Percentiles rank a stretch among this genome's conserved stretches.
phyloP scores from a whole-genome alignment of 148 eudicot species.

The Rhododendron simsii region DNA sequence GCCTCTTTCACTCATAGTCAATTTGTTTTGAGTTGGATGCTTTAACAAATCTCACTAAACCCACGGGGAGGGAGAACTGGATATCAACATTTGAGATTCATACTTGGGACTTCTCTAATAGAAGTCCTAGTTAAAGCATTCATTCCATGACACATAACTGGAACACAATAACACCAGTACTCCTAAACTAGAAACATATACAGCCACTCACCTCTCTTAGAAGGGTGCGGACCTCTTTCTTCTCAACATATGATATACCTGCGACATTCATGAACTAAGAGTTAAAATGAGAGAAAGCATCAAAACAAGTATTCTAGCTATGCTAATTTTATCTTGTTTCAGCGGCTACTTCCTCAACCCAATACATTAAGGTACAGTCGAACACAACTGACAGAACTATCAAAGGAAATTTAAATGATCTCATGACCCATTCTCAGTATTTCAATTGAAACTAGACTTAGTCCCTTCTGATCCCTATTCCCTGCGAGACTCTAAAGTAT shows the following conservation, averaged over 20 bases:
- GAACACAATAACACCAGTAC: background rate
- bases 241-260: conserved; percentile 80
- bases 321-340: background rate
- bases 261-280: conserved; percentile 5
- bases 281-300: background rate
- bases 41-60: background rate
- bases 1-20: background rate
- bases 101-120: background rate
- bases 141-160: background rate
- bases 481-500: background rate
- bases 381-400: background rate
- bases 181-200: background rate
- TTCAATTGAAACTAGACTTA: background rate
- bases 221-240: conserved; percentile 77
- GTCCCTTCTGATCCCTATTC: background rate
- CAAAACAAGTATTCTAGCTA: background rate
- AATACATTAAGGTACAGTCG: background rate
- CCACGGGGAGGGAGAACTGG: background rate
- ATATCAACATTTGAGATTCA: background rate
- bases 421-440: background rate
- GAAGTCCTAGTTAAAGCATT: background rate
- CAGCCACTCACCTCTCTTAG: conserved; percentile 59
- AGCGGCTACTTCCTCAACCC: background rate
- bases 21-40: background rate
- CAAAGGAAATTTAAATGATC: background rate